A percentile compares a stretch with the other conserved stretches of the same genome.
Conservation (phyloP, 176 grass and related monocot genomes). For the Musa itinerans region DNA sequence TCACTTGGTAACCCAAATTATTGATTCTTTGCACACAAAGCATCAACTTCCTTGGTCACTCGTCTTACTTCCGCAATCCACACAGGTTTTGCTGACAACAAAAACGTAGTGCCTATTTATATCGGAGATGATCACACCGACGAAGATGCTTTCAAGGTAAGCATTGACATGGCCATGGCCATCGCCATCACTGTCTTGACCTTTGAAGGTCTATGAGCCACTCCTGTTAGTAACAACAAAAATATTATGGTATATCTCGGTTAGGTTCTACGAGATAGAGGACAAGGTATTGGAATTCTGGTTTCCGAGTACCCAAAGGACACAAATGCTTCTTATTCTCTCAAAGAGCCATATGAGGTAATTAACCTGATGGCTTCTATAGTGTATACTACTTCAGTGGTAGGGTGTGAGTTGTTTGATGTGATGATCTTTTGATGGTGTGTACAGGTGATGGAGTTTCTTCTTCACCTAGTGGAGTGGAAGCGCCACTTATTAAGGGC, state of each 20-base stretch:
- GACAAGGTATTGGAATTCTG: constrained; percentile 68
- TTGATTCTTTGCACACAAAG: background rate
- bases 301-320: constrained; percentile 82
- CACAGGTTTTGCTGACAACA: constrained; percentile 63
- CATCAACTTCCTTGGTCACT: background rate
- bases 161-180: background rate
- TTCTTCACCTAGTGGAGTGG: constrained; percentile 39
- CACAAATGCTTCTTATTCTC: constrained; percentile 71
- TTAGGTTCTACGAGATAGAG: constrained; percentile 46
- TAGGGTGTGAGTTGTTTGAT: constrained; percentile 11
- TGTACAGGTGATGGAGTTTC: constrained; percentile 38
- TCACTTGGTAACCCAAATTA: constrained; percentile 49
- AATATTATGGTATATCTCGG: constrained; percentile 15
- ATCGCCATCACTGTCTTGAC: background rate
- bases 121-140: constrained; percentile 89
- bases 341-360: constrained; percentile 70
- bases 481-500: constrained; percentile 25
- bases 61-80: background rate
- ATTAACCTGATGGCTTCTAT: constrained; percentile 7
- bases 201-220: background rate
- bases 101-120: constrained; percentile 66
- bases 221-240: constrained; percentile 5
- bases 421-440: constrained; percentile 18
- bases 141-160: constrained; percentile 96
- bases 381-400: background rate